Evolutionary conservation across 164 flowering plant species (phyloP).

Genomic region (Aristolochia fimbriata): DNA sequence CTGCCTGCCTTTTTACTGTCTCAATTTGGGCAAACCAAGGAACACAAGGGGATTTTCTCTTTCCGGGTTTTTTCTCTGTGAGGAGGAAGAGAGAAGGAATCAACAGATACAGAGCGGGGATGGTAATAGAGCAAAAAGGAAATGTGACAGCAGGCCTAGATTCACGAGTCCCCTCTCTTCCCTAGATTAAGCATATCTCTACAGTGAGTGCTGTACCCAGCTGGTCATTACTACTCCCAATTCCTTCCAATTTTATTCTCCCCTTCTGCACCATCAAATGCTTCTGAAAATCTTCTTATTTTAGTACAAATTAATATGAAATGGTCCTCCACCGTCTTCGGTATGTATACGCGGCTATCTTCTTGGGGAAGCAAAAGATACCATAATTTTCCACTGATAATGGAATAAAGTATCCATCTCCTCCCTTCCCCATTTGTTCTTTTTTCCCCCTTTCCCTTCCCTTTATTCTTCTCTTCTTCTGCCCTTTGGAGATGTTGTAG

Average conservation of each 20-base stretch:
- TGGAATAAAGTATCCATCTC: slow-evolving; percentile 2
- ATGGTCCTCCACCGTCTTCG: slow-evolving; percentile 6
- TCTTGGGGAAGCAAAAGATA: slow-evolving; percentile 13
- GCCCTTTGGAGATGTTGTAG: background rate
- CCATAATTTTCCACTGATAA: background rate
- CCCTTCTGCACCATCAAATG: slow-evolving; percentile 1
- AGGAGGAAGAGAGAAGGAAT: background rate
- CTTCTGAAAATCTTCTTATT: no score
- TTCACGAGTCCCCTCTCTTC: slow-evolving; percentile 18
- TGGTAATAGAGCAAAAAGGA: slow-evolving; percentile 15
- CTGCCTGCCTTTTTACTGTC: background rate
- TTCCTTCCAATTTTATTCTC: background rate
- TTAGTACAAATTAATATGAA: background rate
- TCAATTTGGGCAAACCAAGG: slow-evolving; percentile 16
- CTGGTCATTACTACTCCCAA: background rate
- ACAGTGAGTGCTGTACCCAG: slow-evolving; percentile 2
- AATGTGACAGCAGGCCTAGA: slow-evolving; percentile 15
- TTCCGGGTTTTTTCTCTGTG: background rate
- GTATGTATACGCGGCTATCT: no score
- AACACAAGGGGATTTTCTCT: slow-evolving; percentile 13
- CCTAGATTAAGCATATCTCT: slow-evolving; percentile 13
- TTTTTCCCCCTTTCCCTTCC: background rate
- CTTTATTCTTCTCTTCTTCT: background rate
- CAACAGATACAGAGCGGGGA: background rate
- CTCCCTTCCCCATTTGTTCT: background rate